Percentiles rank a stretch among this genome's conserved stretches.
Conservation (phyloP, 2,329 filamentous ascomycete genomes). For the Mycosphaerella sp. region DNA sequence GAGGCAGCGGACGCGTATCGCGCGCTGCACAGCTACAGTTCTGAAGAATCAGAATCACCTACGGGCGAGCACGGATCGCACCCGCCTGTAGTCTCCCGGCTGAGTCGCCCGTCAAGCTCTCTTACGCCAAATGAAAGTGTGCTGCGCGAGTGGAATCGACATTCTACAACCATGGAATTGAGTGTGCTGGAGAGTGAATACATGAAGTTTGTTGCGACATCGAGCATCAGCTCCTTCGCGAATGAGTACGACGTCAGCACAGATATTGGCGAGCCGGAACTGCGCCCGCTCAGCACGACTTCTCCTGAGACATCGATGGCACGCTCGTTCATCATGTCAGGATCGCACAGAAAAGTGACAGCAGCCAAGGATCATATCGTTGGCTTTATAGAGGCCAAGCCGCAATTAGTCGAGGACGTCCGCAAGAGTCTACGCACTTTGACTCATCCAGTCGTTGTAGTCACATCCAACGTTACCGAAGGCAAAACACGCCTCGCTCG, state of each 20-base stretch:
- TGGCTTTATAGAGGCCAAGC: not conserved
- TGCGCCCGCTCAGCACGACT: not conserved
- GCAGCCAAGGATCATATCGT: not conserved
- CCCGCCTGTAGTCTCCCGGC: not conserved
- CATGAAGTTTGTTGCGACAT: constrained; percentile 5
- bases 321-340: constrained; percentile 13
- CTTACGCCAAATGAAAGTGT: constrained; percentile 4
- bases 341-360: not conserved
- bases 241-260: constrained; percentile 1
- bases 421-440: constrained; percentile 41
- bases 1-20: constrained; percentile 4
- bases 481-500: too few species aligned
- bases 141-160: not conserved
- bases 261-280: constrained; percentile 11
- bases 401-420: not conserved
- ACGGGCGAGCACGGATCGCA: not conserved
- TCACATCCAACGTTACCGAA: too few species aligned
- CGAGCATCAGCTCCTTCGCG: not conserved
- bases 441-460: constrained; percentile 52
- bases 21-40: not conserved
- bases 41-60: not conserved
- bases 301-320: not conserved
- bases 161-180: constrained; percentile 1
- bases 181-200: constrained; percentile 9
- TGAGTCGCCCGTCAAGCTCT: not conserved